Evolutionary conservation across 352 stramenopile species (phyloP).

Genomic region (Elongisporangium undulatum): DNA sequence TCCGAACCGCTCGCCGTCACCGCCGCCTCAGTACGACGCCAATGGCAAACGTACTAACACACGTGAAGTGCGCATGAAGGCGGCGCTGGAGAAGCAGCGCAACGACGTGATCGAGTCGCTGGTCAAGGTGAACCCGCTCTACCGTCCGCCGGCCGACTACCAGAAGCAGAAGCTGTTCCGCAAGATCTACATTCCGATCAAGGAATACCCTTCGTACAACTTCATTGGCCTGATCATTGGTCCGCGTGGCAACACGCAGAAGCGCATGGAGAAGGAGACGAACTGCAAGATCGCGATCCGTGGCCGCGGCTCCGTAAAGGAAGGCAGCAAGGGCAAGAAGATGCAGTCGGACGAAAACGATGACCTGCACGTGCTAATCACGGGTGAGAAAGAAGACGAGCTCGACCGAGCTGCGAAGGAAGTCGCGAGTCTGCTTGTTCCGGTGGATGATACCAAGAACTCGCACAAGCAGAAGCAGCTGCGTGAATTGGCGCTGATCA

Average conservation of each 20-base stretch:
- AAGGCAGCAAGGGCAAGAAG: slow-evolving; percentile 94
- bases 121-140: slow-evolving; percentile 93
- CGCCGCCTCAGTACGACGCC: slow-evolving; percentile 93
- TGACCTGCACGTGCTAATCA: slow-evolving; percentile 95
- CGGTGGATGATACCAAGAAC: slow-evolving; percentile 89
- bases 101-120: slow-evolving; percentile 94
- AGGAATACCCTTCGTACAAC: slow-evolving; percentile 98
- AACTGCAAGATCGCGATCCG: slow-evolving; percentile 99
- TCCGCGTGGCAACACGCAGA: slow-evolving; percentile 98
- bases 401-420: slow-evolving; percentile 84
- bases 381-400: slow-evolving; percentile 85
- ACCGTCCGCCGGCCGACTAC: slow-evolving; percentile 83
- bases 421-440: slow-evolving; percentile 89
- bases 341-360: slow-evolving; percentile 94
- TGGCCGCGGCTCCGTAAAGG: slow-evolving; percentile 95
- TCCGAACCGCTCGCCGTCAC: slow-evolving; percentile 89
- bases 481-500: slow-evolving; percentile 97
- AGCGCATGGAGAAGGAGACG: slow-evolving; percentile 98
- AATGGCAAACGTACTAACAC: slow-evolving; percentile 97
- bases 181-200: slow-evolving; percentile 97
- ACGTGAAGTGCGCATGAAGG: slow-evolving; percentile 92
- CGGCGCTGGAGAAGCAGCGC: slow-evolving; percentile 87
- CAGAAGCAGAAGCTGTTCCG: slow-evolving; percentile 90
- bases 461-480: slow-evolving; percentile 99
- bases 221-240: slow-evolving; percentile 99